Evolutionary conservation across 73 alveolate species (phyloP), one percentile per base, ranked within the genome.

Genomic region (Symbiodinium natans): DNA sequence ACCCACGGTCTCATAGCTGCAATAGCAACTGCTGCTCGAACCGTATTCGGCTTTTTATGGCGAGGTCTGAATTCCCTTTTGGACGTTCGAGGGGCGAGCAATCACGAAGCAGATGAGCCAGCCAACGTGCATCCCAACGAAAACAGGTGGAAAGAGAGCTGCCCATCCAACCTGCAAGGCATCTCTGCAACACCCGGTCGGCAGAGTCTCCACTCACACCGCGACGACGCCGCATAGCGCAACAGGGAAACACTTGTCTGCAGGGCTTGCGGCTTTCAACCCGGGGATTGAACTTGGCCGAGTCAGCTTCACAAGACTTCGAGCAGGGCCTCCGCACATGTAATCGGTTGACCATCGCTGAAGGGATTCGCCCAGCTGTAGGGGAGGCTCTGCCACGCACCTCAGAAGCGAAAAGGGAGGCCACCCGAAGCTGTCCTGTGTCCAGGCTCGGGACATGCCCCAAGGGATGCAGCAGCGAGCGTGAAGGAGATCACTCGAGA

Each of bases 121-220:
- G 13, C 95, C 74, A 25, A 59, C 10, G 19, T 73, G n/a, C 3
- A 89, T 9, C 1, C 86, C 15, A 13, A 43, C 95, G 17, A 77
- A 23, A 31, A 89, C 43, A 13, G 86, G 42, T 2, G 95, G 95
- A 68, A 89, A 89, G 40, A 74, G 42, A 33, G 95, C 43, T 15
- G 95, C 95, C 95, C 86, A 59, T 2, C 86, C 74, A 25, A 71
- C 95, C 95, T 89, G 41, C 23, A 71, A 71, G 13, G n/a, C n/a
- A n/a, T n/a, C n/a, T n/a, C n/a, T n/a, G n/a, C n/a, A n/a, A n/a
- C n/a, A n/a, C n/a, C n/a, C n/a, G n/a, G n/a, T n/a, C n/a, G n/a
- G n/a, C n/a, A n/a, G n/a, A n/a, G n/a, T n/a, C n/a, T n/a, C n/a
- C n/a, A n/a, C n/a, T n/a, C n/a, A n/a, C n/a, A n/a, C n/a, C n/a